phyloP scores from a whole-genome alignment of 164 flowering plant genomes.

The Akebia trifoliata region DNA sequence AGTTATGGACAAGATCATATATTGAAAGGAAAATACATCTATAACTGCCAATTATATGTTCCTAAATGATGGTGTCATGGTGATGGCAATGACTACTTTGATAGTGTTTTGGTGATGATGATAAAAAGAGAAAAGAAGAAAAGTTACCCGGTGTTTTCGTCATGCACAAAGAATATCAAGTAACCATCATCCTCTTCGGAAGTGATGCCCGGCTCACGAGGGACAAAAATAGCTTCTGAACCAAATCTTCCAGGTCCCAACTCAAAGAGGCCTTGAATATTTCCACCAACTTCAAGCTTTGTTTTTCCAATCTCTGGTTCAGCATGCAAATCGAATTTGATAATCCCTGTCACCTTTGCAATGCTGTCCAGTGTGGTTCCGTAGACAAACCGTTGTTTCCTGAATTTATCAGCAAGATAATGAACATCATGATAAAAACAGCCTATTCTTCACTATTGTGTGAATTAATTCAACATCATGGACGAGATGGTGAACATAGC shows the following conservation, averaged over 20 bases:
- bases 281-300: slow-evolving; percentile 84
- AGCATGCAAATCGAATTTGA: slow-evolving; percentile 87
- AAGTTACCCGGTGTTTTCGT: slow-evolving; percentile 77
- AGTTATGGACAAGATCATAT: no score
- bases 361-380: slow-evolving; percentile 69
- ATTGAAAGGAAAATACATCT: not conserved
- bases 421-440: not conserved
- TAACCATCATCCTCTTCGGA: slow-evolving; percentile 98
- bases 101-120: not conserved
- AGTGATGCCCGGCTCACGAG: slow-evolving; percentile 56
- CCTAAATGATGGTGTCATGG: not conserved
- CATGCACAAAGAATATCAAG: slow-evolving; percentile 82
- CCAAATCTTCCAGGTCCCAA: slow-evolving; percentile 85
- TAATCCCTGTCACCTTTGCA: slow-evolving; percentile 71
- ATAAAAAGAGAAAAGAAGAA: slow-evolving; percentile 8
- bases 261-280: slow-evolving; percentile 73
- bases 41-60: not conserved
- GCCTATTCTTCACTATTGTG: not conserved
- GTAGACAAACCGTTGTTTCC: slow-evolving; percentile 87
- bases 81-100: not conserved
- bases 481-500: not conserved
- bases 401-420: slow-evolving; percentile 25
- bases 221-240: slow-evolving; percentile 91
- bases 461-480: not conserved
- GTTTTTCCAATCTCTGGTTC: slow-evolving; percentile 67